Conservation (phyloP, 306 rosid genomes). For the Cicer yamashitae region DNA sequence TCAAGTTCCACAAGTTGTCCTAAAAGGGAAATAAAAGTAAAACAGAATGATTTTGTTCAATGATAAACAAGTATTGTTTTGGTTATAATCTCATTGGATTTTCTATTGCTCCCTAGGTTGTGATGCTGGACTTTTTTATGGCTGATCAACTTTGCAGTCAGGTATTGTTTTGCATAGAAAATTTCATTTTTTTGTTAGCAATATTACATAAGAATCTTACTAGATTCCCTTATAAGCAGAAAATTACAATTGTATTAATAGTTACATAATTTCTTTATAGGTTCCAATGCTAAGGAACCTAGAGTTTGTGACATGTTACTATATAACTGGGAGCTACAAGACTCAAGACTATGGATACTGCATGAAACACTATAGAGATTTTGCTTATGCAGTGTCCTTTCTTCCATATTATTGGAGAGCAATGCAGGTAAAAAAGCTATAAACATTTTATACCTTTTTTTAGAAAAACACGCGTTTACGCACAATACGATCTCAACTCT, state of each 20-base stretch:
- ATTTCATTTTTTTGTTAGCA: not conserved
- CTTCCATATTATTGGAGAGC: slow-evolving; percentile 99
- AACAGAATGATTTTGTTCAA: not conserved
- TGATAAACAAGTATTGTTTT: not conserved
- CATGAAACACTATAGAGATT: slow-evolving; percentile 83
- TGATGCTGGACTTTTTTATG: slow-evolving; percentile 99
- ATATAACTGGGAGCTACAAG: slow-evolving; percentile 96
- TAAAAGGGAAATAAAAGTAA: not conserved
- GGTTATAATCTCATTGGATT: slow-evolving; percentile 38
- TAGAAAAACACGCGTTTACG: too few relatives aligned
- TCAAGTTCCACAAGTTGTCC: too few relatives aligned
- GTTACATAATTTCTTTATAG: slow-evolving; percentile 46
- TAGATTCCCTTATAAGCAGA: too few relatives aligned
- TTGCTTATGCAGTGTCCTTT: slow-evolving; percentile 91
- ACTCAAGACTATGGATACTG: slow-evolving; percentile 86
- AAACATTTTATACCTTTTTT: not conserved
- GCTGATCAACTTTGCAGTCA: slow-evolving; percentile 99
- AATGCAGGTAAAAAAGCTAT: slow-evolving; percentile 69
- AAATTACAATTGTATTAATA: not conserved
- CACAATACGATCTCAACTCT: too few relatives aligned
- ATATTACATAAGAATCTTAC: not conserved
- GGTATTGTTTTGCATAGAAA: slow-evolving; percentile 52
- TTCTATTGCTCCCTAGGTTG: slow-evolving; percentile 63
- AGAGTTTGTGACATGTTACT: slow-evolving; percentile 87
- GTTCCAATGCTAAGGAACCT: slow-evolving; percentile 92